Evolutionary conservation across 805 yeast genomes (phyloP), one percentile per base, ranked within the genome.

Genomic region (Lipomyces orientalis): DNA sequence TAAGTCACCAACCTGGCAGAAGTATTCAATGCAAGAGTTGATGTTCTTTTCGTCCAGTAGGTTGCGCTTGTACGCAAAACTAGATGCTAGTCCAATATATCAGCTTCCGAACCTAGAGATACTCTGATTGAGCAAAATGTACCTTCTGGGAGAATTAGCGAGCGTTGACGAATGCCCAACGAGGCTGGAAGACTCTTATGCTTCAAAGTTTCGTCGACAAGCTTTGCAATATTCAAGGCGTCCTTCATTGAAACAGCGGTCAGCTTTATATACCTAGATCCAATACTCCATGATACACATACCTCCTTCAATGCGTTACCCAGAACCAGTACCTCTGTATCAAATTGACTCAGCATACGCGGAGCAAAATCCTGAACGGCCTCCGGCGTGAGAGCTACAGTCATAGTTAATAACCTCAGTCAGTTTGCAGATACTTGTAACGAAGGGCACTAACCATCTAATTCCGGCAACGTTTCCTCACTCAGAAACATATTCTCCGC

Each of bases 1-100:
- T 64, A 80, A 64, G 69, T 82, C 73, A 14, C 90, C 92, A 49
- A 91, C 77, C 77, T 92, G 97, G 58, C 88, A 81, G 69, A 86
- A 87, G 74, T 91, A 87, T 73, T 91, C 96, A 72, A 93, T 86
- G 77, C 97, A 90, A 0, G 97, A 90, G 75, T 94, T 94, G 66
- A 89, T 84, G 76, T 94, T 91, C 64, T 87, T 81, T 2, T 84
- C 80, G 77, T 93, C 97, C 57, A 83, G 85, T 60, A 90, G 79
- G 0, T 73, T 66, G 34, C 81, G 78, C 63, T 87, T 87, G 71
- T 78, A 88, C 14, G 67, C 61, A 60, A 34, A 69, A n/a, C 57
- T 46, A 12, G 67, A 70, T 87, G 82, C 66, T 77, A 81, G 0
- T 77, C 75, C 34, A 80, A 79, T 79, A 5, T 74, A 65, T 16